These are phyloP conservation scores for Drechslerella coelobrocha DNA, from an alignment of 2,329 filamentous ascomycete species.

Conservation along the genomic window DNA sequence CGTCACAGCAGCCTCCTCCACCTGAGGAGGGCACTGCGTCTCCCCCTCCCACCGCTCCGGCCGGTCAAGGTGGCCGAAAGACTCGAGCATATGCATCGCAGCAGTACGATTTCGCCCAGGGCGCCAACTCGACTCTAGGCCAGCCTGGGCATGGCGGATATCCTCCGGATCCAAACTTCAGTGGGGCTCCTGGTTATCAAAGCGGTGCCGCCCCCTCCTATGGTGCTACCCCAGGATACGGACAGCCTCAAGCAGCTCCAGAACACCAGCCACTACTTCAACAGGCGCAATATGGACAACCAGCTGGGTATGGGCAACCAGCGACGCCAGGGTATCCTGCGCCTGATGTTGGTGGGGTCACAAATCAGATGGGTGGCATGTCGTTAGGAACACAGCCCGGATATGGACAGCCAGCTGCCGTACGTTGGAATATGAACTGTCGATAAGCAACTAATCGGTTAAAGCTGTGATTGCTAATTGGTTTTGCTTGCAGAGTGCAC, in stretches of 20 bases:
- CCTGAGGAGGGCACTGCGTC: conserved; percentile 60
- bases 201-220: conserved; percentile 59
- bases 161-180: conserved; percentile 61
- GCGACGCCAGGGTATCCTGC: conserved; percentile 67
- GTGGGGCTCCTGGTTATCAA: conserved; percentile 58
- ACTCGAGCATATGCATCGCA: conserved; percentile 93
- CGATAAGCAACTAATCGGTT: conserved; percentile 74
- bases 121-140: conserved; percentile 75
- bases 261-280: conserved; percentile 57
- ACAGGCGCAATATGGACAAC: conserved; percentile 28
- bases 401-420: conserved; percentile 60
- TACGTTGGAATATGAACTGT: conserved; percentile 56
- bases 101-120: conserved; percentile 89
- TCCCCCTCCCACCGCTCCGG: conserved; percentile 51
- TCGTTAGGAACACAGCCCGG: conserved; percentile 67
- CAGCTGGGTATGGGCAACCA: conserved; percentile 24
- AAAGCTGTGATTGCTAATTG: conserved; percentile 62
- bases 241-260: conserved; percentile 56
- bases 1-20: conserved; percentile 58
- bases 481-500: conserved; percentile 17
- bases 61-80: conserved; percentile 73
- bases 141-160: conserved; percentile 63
- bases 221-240: conserved; percentile 60
- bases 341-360: conserved; percentile 73
- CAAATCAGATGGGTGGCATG: conserved; percentile 82